Evolutionary conservation across 2,329 filamentous ascomycete species (phyloP).

Genomic region (Juglanconis juglandina): DNA sequence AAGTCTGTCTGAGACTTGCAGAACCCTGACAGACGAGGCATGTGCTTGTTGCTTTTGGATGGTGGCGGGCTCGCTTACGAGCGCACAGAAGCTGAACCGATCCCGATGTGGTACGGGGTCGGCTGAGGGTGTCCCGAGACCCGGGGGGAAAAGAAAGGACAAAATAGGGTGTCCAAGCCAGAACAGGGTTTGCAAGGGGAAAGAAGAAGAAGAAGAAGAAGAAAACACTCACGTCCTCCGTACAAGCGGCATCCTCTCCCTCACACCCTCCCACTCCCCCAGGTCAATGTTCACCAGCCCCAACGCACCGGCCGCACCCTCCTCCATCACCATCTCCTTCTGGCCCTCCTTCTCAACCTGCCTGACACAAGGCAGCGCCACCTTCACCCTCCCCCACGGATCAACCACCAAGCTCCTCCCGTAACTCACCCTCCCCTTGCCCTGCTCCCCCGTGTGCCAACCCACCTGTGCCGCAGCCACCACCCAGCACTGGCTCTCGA

Average conservation of each 20-base stretch:
- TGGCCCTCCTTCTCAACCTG: conserved; percentile 46
- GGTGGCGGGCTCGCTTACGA: background rate
- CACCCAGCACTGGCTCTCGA: conserved; percentile 86
- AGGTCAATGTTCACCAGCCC: conserved; percentile 55
- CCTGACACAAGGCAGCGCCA: conserved; percentile 47
- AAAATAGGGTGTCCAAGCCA: background rate
- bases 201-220: background rate
- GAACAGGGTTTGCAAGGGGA: background rate
- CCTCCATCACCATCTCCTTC: conserved; percentile 34
- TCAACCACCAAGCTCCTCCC: conserved; percentile 82
- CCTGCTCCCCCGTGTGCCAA: conserved; percentile 56
- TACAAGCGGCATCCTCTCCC: conserved; percentile 50
- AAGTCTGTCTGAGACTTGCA: background rate
- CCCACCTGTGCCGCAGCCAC: conserved; percentile 79
- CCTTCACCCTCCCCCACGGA: conserved; percentile 77
- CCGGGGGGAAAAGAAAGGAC: background rate
- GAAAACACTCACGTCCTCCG: conserved; percentile 46
- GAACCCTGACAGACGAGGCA: no score
- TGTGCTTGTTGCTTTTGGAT: background rate
- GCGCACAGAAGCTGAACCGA: background rate
- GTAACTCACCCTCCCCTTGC: conserved; percentile 63
- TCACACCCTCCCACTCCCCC: conserved; percentile 42
- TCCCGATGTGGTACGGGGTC: background rate
- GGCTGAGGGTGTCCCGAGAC: background rate
- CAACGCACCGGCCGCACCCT: conserved; percentile 42